These are phyloP conservation scores for Omphalea diandra DNA, from an alignment of 441 rosid species.

Conservation along the genomic window DNA sequence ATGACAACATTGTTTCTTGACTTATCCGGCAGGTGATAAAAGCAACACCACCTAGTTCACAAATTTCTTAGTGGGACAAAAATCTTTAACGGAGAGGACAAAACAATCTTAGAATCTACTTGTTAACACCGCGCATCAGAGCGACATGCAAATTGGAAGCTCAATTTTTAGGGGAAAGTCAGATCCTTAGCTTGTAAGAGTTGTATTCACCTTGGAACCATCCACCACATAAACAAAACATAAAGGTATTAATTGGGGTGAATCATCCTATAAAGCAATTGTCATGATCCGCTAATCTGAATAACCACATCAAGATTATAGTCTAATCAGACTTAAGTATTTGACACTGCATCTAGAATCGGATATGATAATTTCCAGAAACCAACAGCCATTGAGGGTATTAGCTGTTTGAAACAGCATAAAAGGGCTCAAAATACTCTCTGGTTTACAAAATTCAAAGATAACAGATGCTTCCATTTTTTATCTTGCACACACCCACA, in stretches of 20 bases:
- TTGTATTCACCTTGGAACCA: slow-evolving; percentile 9
- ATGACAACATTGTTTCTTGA: slow-evolving; percentile 1
- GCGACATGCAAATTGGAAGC: background rate
- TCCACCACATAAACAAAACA: slow-evolving; percentile 4
- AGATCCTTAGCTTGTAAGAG: background rate
- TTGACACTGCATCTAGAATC: background rate
- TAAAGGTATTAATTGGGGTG: background rate
- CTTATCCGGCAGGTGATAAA: slow-evolving; percentile 9
- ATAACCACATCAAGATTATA: background rate
- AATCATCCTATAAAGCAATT: background rate
- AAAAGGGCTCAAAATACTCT: too few species aligned
- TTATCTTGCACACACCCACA: background rate
- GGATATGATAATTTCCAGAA: background rate
- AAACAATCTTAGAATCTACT: slow-evolving; percentile 5
- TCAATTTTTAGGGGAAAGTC: background rate
- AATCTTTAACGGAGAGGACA: background rate
- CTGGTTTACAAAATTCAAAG: too few species aligned
- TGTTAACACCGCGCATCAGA: slow-evolving; percentile 3
- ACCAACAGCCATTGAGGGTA: background rate
- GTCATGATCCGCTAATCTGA: background rate
- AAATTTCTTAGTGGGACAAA: slow-evolving; percentile 12
- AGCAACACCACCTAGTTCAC: background rate
- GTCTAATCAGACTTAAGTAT: too few species aligned
- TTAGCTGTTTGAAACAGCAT: background rate
- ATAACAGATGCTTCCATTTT: background rate